Conservation (phyloP, 768 basidiomycete genomes). For the Hericium rajendrae region DNA sequence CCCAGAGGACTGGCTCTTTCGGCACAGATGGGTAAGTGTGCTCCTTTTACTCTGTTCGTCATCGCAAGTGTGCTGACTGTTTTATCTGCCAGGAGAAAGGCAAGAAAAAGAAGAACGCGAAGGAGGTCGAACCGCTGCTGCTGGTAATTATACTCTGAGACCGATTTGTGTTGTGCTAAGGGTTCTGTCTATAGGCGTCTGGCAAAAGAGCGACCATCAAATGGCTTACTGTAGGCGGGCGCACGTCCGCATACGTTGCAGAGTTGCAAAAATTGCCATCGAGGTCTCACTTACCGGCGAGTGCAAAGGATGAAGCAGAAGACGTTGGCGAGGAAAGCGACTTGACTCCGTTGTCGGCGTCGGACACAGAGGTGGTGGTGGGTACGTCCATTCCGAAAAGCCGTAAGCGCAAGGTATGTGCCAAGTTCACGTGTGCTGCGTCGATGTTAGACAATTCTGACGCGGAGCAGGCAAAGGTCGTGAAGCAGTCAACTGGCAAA, state of each 20-base stretch:
- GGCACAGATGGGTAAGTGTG: constrained; percentile 53
- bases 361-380: constrained; percentile 10
- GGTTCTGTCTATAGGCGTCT: constrained; percentile 36
- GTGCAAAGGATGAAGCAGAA: neutral
- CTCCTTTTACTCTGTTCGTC: neutral
- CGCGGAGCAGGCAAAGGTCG: too few relatives aligned
- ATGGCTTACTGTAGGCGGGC: constrained; percentile 67
- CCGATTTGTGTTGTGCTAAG: neutral
- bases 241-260: constrained; percentile 63
- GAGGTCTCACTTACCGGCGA: neutral
- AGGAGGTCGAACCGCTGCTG: constrained; percentile 18
- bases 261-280: constrained; percentile 42
- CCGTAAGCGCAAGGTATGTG: constrained; percentile 7
- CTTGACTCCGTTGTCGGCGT: constrained; percentile 16
- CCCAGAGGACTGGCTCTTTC: constrained; percentile 59
- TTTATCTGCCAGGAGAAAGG: constrained; percentile 27
- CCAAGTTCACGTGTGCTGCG: neutral
- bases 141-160: constrained; percentile 28
- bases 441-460: too few relatives aligned
- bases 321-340: constrained; percentile 15
- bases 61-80: neutral
- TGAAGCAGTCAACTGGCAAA: too few relatives aligned
- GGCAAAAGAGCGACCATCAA: constrained; percentile 64
- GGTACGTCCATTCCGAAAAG: constrained; percentile 11
- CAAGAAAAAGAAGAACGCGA: constrained; percentile 42